Evolutionary conservation across 2,329 filamentous ascomycete genomes (phyloP).

Genomic region (Didymella segeticola): DNA sequence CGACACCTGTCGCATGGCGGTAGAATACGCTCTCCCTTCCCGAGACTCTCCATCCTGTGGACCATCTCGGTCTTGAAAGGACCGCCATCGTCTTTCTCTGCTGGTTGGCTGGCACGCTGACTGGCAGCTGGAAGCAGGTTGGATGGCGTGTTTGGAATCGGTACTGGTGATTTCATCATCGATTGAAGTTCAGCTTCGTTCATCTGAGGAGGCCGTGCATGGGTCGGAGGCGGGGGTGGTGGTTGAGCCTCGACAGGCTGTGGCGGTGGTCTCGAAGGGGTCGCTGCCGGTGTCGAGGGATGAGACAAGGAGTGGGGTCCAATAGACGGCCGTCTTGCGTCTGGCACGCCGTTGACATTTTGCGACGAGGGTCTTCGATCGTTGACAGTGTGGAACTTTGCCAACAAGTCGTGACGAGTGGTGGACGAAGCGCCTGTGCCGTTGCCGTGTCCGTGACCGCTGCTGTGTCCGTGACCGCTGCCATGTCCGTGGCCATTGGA

Average conservation of each 20-base stretch:
- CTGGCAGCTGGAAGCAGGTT: conserved; percentile 58
- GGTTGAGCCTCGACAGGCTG: conserved; percentile 29
- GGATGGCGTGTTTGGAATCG: conserved; percentile 62
- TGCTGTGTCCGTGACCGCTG: not conserved
- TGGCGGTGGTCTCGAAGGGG: conserved; percentile 37
- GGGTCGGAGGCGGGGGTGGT: conserved; percentile 19
- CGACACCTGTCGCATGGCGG: conserved; percentile 86
- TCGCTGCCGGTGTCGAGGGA: conserved; percentile 32
- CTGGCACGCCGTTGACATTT: conserved; percentile 29
- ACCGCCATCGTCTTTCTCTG: conserved; percentile 63
- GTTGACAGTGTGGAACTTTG: conserved; percentile 67
- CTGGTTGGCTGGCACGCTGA: conserved; percentile 44
- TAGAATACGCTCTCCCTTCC: conserved; percentile 75
- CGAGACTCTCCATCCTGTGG: conserved; percentile 75
- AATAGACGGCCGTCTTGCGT: conserved; percentile 39
- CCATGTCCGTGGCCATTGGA: conserved; percentile 31
- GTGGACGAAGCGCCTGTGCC: conserved; percentile 62
- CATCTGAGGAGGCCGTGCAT: conserved; percentile 34
- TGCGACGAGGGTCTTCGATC: conserved; percentile 54
- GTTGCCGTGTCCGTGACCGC: conserved; percentile 16
- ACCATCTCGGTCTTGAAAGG: conserved; percentile 72
- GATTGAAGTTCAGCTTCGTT: conserved; percentile 50
- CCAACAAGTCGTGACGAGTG: conserved; percentile 66
- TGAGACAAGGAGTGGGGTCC: conserved; percentile 34
- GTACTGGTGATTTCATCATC: conserved; percentile 56